A percentile compares a stretch with the other conserved stretches of the same genome.
phyloP scores from a whole-genome alignment of 345 rosid species.

The Trapa bicornis region DNA sequence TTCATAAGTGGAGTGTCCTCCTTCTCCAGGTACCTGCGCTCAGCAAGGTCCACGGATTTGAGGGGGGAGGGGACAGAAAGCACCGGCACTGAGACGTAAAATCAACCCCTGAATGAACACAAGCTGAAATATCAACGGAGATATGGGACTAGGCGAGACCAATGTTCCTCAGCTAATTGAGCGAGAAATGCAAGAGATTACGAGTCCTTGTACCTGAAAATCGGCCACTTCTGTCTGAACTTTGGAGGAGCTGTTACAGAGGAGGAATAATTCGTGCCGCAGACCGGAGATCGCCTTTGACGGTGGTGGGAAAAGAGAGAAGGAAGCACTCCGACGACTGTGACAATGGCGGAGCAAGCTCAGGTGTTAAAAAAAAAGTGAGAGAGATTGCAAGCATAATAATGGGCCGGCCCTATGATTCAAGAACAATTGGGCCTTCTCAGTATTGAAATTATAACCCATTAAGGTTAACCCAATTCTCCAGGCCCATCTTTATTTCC shows the following conservation, averaged over 20 bases:
- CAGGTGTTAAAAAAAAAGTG: neutral
- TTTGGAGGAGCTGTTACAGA: neutral
- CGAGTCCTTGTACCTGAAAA: neutral
- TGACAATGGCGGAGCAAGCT: neutral
- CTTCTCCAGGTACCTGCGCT: constrained; percentile 76
- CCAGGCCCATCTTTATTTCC: neutral
- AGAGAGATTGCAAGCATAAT: neutral
- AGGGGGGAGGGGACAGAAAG: neutral
- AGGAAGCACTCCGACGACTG: neutral
- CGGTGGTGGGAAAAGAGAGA: neutral
- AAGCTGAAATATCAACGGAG: neutral
- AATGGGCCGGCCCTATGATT: neutral
- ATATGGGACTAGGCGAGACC: neutral
- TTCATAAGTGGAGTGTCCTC: constrained; percentile 66
- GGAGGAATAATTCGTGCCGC: neutral
- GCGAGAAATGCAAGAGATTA: neutral
- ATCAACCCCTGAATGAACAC: neutral
- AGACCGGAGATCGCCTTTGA: neutral
- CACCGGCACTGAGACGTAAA: neutral
- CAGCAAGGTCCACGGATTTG: constrained; percentile 58
- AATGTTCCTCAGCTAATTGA: neutral
- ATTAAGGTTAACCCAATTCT: neutral
- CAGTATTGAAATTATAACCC: neutral
- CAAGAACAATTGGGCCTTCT: neutral
- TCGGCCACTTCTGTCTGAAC: neutral